A percentile compares a stretch with the other conserved stretches of the same genome.
Conservation (phyloP, 768 basidiomycete genomes). For the Dictyophora rubrovolvata region DNA sequence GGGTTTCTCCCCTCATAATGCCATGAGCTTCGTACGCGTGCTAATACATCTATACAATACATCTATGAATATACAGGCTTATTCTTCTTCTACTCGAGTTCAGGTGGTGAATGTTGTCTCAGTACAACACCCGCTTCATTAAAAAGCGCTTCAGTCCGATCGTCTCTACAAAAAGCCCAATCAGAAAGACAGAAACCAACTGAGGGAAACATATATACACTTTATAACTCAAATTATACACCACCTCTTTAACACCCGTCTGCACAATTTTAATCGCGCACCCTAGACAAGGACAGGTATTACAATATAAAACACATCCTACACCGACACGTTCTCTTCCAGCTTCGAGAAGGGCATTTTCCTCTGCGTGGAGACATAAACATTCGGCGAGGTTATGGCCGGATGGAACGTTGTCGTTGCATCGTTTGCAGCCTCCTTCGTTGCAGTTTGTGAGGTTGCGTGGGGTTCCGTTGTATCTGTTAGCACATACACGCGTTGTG, state of each 20-base stretch:
- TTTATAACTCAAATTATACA: constrained; percentile 92
- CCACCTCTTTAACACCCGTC: constrained; percentile 81
- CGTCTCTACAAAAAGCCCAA: constrained; percentile 42
- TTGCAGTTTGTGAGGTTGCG: constrained; percentile 83
- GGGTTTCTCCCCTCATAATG: too few species aligned
- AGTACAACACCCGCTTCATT: constrained; percentile 72
- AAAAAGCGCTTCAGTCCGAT: constrained; percentile 69
- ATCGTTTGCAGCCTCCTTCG: constrained; percentile 81
- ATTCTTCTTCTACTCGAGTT: background rate
- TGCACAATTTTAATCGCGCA: constrained; percentile 98
- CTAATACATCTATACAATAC: too few species aligned
- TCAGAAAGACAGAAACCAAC: background rate
- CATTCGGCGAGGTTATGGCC: constrained; percentile 59
- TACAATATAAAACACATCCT: constrained; percentile 89
- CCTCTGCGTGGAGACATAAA: constrained; percentile 93
- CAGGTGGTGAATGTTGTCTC: constrained; percentile 52
- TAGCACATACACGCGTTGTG: background rate
- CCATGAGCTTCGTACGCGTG: too few species aligned
- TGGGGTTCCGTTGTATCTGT: constrained; percentile 92
- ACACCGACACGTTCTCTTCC: constrained; percentile 82
- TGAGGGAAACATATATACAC: constrained; percentile 47
- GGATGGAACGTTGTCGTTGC: constrained; percentile 48
- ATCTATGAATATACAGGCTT: too few species aligned
- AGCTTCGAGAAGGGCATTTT: constrained; percentile 92
- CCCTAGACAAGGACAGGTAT: constrained; percentile 94